These are phyloP conservation scores for Penicillium sp. DNA, from an alignment of 2,329 filamentous ascomycete genomes.

Conservation along the genomic window DNA sequence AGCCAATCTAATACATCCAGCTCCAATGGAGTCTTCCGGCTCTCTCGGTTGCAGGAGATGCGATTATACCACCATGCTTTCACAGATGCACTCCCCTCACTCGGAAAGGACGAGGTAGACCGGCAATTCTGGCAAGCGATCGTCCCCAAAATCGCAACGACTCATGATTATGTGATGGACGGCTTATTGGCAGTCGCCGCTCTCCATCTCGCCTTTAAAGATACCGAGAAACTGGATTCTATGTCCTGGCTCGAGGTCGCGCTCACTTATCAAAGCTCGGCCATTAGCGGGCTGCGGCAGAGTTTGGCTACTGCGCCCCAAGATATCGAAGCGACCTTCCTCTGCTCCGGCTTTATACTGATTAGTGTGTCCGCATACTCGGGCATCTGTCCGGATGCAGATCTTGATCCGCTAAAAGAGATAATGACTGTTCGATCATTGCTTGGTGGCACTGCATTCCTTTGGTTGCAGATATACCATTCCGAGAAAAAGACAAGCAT, in stretches of 20 bases:
- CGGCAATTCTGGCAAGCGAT: slow-evolving; percentile 8
- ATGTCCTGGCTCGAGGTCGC: slow-evolving; percentile 9
- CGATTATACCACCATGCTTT: slow-evolving; percentile 7
- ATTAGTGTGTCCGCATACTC: slow-evolving; percentile 12
- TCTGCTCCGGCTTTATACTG: slow-evolving; percentile 10
- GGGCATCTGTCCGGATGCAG: slow-evolving; percentile 7
- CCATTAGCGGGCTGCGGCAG: slow-evolving; percentile 6
- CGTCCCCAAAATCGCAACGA: slow-evolving; percentile 7
- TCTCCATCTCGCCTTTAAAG: slow-evolving; percentile 8
- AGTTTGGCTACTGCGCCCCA: slow-evolving; percentile 7
- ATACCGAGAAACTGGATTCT: slow-evolving; percentile 1
- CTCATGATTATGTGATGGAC: slow-evolving; percentile 11
- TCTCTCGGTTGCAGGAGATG: slow-evolving; percentile 10
- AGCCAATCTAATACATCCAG: slow-evolving; percentile 1
- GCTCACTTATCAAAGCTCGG: slow-evolving; percentile 9
- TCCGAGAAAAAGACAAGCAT: slow-evolving; percentile 4
- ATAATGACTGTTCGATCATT: slow-evolving; percentile 12
- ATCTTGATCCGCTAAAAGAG: slow-evolving; percentile 9
- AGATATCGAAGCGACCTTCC: slow-evolving; percentile 11
- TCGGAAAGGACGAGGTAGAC: slow-evolving; percentile 10
- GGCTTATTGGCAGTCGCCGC: slow-evolving; percentile 9
- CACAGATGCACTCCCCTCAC: slow-evolving; percentile 6
- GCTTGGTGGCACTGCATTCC: slow-evolving; percentile 9
- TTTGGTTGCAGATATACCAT: slow-evolving; percentile 11
- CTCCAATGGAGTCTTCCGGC: background rate